These are phyloP conservation scores for Lachancea quebecensis DNA, from an alignment of 805 yeast species.

Conservation along the genomic window DNA sequence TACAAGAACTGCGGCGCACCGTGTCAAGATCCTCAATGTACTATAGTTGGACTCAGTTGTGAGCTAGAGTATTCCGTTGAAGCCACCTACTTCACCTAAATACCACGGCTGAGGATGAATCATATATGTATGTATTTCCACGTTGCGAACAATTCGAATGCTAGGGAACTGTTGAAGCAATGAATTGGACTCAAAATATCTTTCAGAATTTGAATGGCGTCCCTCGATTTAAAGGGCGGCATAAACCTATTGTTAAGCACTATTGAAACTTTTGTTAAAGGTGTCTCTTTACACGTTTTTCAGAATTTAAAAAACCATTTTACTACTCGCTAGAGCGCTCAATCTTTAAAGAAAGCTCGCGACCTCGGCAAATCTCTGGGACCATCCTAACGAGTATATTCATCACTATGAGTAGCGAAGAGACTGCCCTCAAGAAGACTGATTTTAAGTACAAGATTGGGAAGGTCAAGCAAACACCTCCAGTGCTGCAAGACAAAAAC, in stretches of 20 bases:
- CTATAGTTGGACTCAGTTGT: conserved; percentile 31
- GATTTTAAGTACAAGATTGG: conserved; percentile 30
- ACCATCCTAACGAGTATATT: neutral
- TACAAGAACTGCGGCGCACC: conserved; percentile 41
- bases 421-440: conserved; percentile 4
- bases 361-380: too few relatives aligned
- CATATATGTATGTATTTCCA: too few relatives aligned
- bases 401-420: conserved; percentile 4
- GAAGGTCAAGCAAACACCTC: conserved; percentile 30
- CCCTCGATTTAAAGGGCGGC: too few relatives aligned
- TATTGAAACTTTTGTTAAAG: neutral
- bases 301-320: too few relatives aligned
- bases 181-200: too few relatives aligned
- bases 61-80: neutral
- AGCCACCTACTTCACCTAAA: too few relatives aligned
- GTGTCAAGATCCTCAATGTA: conserved; percentile 27
- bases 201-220: too few relatives aligned
- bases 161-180: too few relatives aligned
- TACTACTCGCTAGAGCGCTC: too few relatives aligned
- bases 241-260: neutral
- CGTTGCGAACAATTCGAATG: too few relatives aligned
- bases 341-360: too few relatives aligned
- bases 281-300: conserved; percentile 1
- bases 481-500: conserved; percentile 22
- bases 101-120: too few relatives aligned